These are phyloP conservation scores for Mycena amicta DNA, from an alignment of 768 basidiomycete species.

Conservation along the genomic window DNA sequence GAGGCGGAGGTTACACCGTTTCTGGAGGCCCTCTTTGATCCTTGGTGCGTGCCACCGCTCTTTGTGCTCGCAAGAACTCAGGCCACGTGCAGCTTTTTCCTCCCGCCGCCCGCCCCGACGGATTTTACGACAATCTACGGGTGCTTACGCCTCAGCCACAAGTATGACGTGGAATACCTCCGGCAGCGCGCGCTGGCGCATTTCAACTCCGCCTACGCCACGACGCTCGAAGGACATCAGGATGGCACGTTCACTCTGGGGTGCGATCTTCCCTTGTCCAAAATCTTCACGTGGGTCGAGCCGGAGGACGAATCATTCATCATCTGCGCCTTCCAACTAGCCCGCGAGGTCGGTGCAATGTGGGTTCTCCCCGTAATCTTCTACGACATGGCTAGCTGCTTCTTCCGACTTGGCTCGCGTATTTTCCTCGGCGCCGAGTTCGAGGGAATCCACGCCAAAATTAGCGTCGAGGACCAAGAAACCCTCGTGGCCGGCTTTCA, in stretches of 20 bases:
- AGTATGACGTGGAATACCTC: neutral
- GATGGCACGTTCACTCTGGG: too few relatives aligned
- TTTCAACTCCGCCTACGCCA: neutral
- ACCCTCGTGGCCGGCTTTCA: neutral
- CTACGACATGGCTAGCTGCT: neutral
- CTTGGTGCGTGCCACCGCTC: too few relatives aligned
- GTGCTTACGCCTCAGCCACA: neutral
- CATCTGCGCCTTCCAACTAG: neutral
- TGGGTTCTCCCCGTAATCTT: neutral
- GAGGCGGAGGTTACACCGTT: neutral
- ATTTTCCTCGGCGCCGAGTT: neutral
- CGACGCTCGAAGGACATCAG: too few relatives aligned
- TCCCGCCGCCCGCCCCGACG: neutral
- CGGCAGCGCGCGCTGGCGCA: neutral
- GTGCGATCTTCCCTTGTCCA: neutral
- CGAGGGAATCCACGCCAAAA: neutral
- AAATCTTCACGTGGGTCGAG: slow-evolving; percentile 2
- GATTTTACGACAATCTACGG: neutral
- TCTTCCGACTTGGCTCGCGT: neutral
- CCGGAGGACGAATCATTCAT: slow-evolving; percentile 4
- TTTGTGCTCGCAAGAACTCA: neutral
- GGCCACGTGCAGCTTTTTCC: neutral
- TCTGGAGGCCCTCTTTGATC: neutral
- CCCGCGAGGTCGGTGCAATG: neutral
- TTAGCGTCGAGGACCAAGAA: neutral